These are phyloP conservation scores for Leptomonas seymouri DNA, from an alignment of 208 protist genomes.

Conservation along the genomic window DNA sequence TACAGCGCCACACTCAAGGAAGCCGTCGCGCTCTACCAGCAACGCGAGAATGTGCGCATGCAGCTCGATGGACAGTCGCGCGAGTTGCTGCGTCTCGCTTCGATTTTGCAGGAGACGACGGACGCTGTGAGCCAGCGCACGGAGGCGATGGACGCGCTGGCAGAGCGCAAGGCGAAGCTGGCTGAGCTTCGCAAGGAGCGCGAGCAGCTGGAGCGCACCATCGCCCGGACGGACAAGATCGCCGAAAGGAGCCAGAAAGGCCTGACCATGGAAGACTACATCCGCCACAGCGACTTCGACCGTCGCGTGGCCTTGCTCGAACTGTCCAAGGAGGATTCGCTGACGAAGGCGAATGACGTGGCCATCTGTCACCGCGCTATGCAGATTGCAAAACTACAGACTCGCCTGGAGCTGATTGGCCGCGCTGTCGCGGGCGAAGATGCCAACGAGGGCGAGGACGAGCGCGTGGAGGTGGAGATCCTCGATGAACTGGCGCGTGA, in stretches of 20 bases:
- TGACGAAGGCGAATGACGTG: conserved; percentile 58
- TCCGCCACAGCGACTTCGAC: conserved; percentile 62
- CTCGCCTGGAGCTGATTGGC: conserved; percentile 76
- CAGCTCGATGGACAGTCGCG: conserved; percentile 46
- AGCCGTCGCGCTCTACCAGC: conserved; percentile 35
- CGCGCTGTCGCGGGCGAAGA: conserved; percentile 64
- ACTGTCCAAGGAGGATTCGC: conserved; percentile 51
- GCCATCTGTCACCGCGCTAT: conserved; percentile 69
- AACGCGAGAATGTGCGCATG: conserved; percentile 47
- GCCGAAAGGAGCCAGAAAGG: conserved; percentile 46
- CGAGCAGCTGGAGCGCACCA: conserved; percentile 30
- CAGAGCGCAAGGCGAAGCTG: conserved; percentile 59
- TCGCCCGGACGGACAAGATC: conserved; percentile 54
- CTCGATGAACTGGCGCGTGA: conserved; percentile 62
- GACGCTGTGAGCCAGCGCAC: conserved; percentile 55
- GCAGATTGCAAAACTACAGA: conserved; percentile 75
- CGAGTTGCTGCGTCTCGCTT: conserved; percentile 50
- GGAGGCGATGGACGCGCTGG: conserved; percentile 51
- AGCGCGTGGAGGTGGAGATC: conserved; percentile 71
- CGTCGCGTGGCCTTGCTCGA: conserved; percentile 60
- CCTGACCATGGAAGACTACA: conserved; percentile 47
- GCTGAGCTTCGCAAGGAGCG: conserved; percentile 46
- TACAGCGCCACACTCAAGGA: conserved; percentile 35
- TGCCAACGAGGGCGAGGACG: conserved; percentile 39
- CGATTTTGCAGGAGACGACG: conserved; percentile 50